Conservation (phyloP, 805 yeast genomes). For the Yarrowia hollandica region DNA sequence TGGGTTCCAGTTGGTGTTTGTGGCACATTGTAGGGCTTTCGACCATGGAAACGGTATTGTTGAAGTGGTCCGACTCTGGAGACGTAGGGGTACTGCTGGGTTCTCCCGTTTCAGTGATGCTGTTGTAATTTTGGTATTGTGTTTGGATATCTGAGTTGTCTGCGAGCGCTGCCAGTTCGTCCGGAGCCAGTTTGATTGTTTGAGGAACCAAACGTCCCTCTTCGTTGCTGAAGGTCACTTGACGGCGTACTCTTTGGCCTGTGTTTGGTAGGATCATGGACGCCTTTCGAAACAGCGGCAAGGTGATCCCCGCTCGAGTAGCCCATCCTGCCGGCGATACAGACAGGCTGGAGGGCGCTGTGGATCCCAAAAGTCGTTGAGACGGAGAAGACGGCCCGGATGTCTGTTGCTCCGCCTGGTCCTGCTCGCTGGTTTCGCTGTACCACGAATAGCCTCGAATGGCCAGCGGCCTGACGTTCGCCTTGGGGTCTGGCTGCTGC, state of each 20-base stretch:
- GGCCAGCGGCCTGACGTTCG: conserved; percentile 6
- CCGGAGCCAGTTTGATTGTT: neutral
- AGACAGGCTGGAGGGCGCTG: neutral
- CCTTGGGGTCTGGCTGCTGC: conserved; percentile 13
- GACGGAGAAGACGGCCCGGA: conserved; percentile 7
- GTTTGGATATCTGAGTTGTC: neutral
- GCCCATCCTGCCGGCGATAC: conserved; percentile 19
- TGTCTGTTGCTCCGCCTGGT: conserved; percentile 3
- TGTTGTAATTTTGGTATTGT: neutral
- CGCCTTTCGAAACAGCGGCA: conserved; percentile 33
- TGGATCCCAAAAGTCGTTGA: conserved; percentile 15
- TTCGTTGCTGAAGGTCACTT: conserved; percentile 13
- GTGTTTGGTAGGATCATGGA: conserved; percentile 51
- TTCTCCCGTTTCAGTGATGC: neutral
- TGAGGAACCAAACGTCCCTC: neutral
- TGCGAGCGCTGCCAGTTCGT: neutral
- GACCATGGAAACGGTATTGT: neutral
- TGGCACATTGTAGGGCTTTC: neutral
- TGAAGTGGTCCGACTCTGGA: neutral
- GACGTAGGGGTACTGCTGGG: neutral
- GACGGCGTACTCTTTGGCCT: conserved; percentile 38
- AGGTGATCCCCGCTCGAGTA: conserved; percentile 23
- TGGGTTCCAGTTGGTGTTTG: neutral
- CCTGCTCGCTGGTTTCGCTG: conserved; percentile 18
- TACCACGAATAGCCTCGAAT: conserved; percentile 22